Base-by-base conservation (phyloP, 2,329 filamentous ascomycete genomes). In the Amauroascus verrucosus region DNA sequence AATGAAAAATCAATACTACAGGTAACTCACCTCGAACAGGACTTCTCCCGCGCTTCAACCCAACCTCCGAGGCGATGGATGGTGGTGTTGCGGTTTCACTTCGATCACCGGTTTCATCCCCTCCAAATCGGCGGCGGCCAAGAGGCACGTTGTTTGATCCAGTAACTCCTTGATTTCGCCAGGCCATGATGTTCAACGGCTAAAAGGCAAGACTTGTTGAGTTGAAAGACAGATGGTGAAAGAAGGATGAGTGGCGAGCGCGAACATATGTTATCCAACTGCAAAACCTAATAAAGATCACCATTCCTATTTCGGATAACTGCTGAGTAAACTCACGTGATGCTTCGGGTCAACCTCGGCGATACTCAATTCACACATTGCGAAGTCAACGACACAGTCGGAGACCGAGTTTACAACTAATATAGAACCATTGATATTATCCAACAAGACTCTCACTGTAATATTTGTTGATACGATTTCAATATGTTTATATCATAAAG, bases 71-170 rank as follows among this genome's bases (percentile, higher is more conserved):
- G 54, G 72, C 64, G 51, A 72, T 72, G 55, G 75, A 74, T 32
- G 65, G 70, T 64, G 68, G 75, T 58, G 70, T 70, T 54, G 69
- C 73, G 51, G 68, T 67, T 55, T 66, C 68, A 63, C 69, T 70
- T n/a, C n/a, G n/a, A 55, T 65, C 68, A 55, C 73, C 73, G 54
- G 72, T 73, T 48, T 71, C 62, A 58, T 85, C 81, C 47, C 80
- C 84, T 60, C 80, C 86, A 57, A 82, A 85, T 63, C 94, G 89
- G 57, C 90, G 86, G 60, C 82, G 80, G 63, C 93, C 93, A 57
- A 98, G 76, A 57, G 93, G 93, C 64, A 98, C 95, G 66, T 96
- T 97, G 73, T 98, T 98, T 43, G 94, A 97, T 50, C 93, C 93
- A 18, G 93, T 98, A 68, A 95, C 95, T 62, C 93, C 93, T 65